Percentiles rank a stretch among this genome's conserved stretches.
phyloP scores from a whole-genome alignment of 371 early-diverging fungal genomes.

The Chytridium lagenaria region DNA sequence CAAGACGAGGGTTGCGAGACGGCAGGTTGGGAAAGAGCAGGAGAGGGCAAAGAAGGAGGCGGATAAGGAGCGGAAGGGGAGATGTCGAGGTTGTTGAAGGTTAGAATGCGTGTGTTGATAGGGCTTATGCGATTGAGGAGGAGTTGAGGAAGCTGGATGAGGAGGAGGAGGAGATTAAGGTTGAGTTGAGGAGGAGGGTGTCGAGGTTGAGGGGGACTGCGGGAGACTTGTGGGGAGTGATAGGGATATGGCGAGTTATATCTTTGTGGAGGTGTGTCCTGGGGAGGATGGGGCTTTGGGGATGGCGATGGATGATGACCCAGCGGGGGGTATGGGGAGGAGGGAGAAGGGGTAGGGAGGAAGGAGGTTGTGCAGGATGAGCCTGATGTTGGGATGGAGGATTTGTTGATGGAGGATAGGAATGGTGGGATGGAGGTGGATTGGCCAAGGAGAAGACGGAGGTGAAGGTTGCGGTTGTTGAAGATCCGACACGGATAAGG shows the following conservation, averaged over 20 bases:
- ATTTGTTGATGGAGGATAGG: background rate
- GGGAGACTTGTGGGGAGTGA: slow-evolving; percentile 22
- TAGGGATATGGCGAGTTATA: slow-evolving; percentile 20
- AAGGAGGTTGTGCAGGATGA: too few species aligned
- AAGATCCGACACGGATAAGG: background rate
- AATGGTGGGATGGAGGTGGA: background rate
- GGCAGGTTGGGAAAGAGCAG: too few species aligned
- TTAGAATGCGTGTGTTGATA: too few species aligned
- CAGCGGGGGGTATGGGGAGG: background rate
- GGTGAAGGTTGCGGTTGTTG: background rate
- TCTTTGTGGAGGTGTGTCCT: slow-evolving; percentile 26
- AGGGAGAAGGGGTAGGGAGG: background rate
- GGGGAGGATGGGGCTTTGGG: background rate
- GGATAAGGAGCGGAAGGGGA: background rate
- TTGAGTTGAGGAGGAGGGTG: background rate
- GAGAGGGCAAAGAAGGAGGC: background rate
- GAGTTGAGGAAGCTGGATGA: background rate
- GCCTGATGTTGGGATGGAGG: too few species aligned
- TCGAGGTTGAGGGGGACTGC: background rate
- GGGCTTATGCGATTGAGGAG: too few species aligned
- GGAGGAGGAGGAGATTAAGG: background rate
- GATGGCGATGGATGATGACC: background rate
- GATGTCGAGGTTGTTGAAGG: slow-evolving; percentile 8
- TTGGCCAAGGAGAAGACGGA: background rate
- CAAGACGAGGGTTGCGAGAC: too few species aligned